Evolutionary conservation across 129 eudicot genomes (phyloP), one percentile per base, ranked within the genome.

Genomic region (Tanacetum coccineum): DNA sequence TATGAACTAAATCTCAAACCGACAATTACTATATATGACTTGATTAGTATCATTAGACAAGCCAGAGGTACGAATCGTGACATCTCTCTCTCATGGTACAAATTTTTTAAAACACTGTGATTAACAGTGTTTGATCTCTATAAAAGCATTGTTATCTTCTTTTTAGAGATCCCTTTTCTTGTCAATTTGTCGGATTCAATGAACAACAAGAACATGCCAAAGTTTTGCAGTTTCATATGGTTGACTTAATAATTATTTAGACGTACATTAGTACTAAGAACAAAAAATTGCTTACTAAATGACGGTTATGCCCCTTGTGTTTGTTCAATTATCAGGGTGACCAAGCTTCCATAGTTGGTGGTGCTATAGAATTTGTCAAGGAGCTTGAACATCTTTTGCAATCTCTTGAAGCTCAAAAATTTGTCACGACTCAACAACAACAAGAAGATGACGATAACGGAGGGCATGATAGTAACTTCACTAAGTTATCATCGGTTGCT

Each of bases 341-440:
- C 80, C 97, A 91, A 66, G 97, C 97, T 50, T 91, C 97, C 9
- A 83, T 87, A 51, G 97, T 91, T 63, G 97, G 97, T 25, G 97
- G 97, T 60, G 98, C 98, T 4, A 92, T 92, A 55, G 98, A 88
- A 30, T 92, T 81, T 53, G 98, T 92, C 60, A 92, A 92, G 83
- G 88, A 87, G 68, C 96, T 92, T 26, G 98, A 92, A 72, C 98
- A 88, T 73, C 78, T 85, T 13, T 72, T 92, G 22, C 98, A 92
- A 15, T 77, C 91, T 48, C 98, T 92, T 49, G 98, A 88, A 76
- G 91, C 87, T 59, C 82, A 88, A 68, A 92, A 88, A 17, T 76
- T 72, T 45, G 26, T 51, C 20, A 15, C 64, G 40, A 61, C 22
- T 40, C 79, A 75, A 71, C 76, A 74, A 46, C 57, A 56, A 64